Evolutionary conservation across 2,329 filamentous ascomycete species (phyloP).

Genomic region (Aspergillus fischeri): DNA sequence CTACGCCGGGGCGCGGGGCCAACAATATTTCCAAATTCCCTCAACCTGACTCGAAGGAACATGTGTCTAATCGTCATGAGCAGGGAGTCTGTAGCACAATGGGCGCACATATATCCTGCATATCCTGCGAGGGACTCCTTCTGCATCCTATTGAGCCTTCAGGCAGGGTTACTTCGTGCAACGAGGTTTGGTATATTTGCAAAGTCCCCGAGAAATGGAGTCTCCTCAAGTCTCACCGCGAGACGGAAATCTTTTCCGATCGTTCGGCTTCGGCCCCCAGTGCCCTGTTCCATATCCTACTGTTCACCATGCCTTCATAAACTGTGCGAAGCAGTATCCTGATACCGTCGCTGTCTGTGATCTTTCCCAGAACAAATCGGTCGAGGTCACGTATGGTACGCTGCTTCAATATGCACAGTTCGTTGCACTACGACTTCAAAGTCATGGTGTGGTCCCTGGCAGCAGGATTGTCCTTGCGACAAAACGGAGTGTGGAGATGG

Average conservation of each 20-base stretch:
- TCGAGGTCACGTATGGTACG: slow-evolving; percentile 5
- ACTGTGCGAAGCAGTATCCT: slow-evolving; percentile 1
- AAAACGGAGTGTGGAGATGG: slow-evolving; percentile 8
- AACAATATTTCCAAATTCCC: too few relatives aligned
- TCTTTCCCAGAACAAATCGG: neutral
- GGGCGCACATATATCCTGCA: too few relatives aligned
- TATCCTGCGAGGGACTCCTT: too few relatives aligned
- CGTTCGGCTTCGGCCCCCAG: slow-evolving; percentile 1
- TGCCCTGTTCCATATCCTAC: slow-evolving; percentile 1
- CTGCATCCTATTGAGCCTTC: too few relatives aligned
- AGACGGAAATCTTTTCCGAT: slow-evolving; percentile 1
- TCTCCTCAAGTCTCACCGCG: neutral
- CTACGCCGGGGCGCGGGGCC: too few relatives aligned
- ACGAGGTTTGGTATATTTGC: too few relatives aligned
- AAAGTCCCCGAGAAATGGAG: neutral
- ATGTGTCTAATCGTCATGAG: too few relatives aligned
- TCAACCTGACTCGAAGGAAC: too few relatives aligned
- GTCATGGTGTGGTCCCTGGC: neutral
- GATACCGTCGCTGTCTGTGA: slow-evolving; percentile 1
- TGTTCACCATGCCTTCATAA: slow-evolving; percentile 7
- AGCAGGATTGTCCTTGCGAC: neutral
- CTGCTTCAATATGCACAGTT: slow-evolving; percentile 7
- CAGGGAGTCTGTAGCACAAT: too few relatives aligned
- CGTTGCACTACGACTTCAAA: neutral
- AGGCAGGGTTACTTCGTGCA: too few relatives aligned